Percentiles rank a stretch among this genome's conserved stretches.
Evolutionary conservation across 495 filamentous ascomycete genomes (phyloP).

Genomic region (Ramalina intermedia): DNA sequence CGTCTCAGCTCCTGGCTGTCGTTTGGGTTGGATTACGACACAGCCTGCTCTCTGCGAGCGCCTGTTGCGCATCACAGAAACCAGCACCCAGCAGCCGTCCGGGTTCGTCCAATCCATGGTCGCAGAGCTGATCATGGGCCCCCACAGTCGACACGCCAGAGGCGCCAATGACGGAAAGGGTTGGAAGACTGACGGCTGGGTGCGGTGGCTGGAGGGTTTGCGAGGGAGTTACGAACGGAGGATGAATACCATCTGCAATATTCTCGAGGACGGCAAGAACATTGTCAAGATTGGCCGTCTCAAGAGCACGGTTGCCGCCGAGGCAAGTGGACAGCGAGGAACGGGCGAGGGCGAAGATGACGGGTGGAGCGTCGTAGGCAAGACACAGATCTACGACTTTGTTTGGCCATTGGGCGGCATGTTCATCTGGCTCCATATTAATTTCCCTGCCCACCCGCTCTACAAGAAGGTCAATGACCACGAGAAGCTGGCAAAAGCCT

Average conservation of each 20-base stretch:
- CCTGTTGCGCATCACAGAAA: slow-evolving; percentile 54
- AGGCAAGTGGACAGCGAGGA: background rate
- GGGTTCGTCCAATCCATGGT: slow-evolving; percentile 81
- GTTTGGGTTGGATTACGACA: slow-evolving; percentile 67
- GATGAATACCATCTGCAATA: slow-evolving; percentile 59
- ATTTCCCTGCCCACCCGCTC: slow-evolving; percentile 59
- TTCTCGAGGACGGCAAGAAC: slow-evolving; percentile 50
- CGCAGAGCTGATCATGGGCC: slow-evolving; percentile 60
- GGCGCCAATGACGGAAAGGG: slow-evolving; percentile 31
- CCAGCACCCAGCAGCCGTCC: slow-evolving; percentile 65
- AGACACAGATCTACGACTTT: slow-evolving; percentile 57
- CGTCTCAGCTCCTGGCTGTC: slow-evolving; percentile 46
- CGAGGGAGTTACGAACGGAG: slow-evolving; percentile 68
- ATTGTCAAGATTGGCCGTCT: slow-evolving; percentile 33
- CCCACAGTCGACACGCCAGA: slow-evolving; percentile 27
- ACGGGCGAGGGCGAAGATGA: slow-evolving; percentile 17
- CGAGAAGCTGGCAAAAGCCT: slow-evolving; percentile 35
- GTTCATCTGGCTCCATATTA: slow-evolving; percentile 72
- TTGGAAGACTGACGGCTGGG: slow-evolving; percentile 79
- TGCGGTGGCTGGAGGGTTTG: slow-evolving; percentile 75
- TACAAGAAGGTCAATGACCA: slow-evolving; percentile 26
- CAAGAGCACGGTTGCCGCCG: slow-evolving; percentile 12
- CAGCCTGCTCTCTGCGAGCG: slow-evolving; percentile 66
- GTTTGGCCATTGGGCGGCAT: slow-evolving; percentile 75
- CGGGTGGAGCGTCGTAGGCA: slow-evolving; percentile 55